Evolutionary conservation across 768 basidiomycete genomes (phyloP).

Genomic region (Podaxis sp.): DNA sequence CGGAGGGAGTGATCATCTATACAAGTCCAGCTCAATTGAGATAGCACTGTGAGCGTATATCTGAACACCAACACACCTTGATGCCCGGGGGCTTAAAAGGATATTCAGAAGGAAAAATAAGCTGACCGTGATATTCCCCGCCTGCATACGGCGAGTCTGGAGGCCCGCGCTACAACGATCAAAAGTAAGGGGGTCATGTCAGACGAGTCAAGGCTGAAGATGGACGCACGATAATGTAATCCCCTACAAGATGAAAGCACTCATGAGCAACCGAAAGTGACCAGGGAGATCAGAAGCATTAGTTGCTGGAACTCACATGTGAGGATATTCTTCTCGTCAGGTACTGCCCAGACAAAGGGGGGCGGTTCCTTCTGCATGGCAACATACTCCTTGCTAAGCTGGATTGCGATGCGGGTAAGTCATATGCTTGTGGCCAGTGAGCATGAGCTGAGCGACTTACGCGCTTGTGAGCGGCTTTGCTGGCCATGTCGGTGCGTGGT

Average conservation of each 20-base stretch:
- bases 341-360: slow-evolving; percentile 93
- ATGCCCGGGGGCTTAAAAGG: slow-evolving; percentile 97
- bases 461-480: slow-evolving; percentile 84
- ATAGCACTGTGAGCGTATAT: slow-evolving; percentile 5
- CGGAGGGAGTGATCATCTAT: slow-evolving; percentile 92
- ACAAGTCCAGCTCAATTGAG: slow-evolving; percentile 1
- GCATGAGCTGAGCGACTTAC: slow-evolving; percentile 34
- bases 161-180: slow-evolving; percentile 72
- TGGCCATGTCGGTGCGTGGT: slow-evolving; percentile 54
- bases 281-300: neutral
- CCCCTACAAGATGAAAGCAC: slow-evolving; percentile 54
- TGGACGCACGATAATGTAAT: slow-evolving; percentile 81
- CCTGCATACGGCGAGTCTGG: slow-evolving; percentile 88
- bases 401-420: neutral
- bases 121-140: slow-evolving; percentile 92
- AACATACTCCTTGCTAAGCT: slow-evolving; percentile 88
- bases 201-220: slow-evolving; percentile 13
- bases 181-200: slow-evolving; percentile 4
- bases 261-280: slow-evolving; percentile 5
- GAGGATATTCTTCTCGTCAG: slow-evolving; percentile 97
- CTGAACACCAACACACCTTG: slow-evolving; percentile 54
- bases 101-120: slow-evolving; percentile 92
- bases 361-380: slow-evolving; percentile 92
- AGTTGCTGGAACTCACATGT: slow-evolving; percentile 62
- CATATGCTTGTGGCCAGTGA: slow-evolving; percentile 3